Base-by-base conservation (phyloP, 2,329 filamentous ascomycete genomes). In the Neopestalotiopsis sp. region DNA sequence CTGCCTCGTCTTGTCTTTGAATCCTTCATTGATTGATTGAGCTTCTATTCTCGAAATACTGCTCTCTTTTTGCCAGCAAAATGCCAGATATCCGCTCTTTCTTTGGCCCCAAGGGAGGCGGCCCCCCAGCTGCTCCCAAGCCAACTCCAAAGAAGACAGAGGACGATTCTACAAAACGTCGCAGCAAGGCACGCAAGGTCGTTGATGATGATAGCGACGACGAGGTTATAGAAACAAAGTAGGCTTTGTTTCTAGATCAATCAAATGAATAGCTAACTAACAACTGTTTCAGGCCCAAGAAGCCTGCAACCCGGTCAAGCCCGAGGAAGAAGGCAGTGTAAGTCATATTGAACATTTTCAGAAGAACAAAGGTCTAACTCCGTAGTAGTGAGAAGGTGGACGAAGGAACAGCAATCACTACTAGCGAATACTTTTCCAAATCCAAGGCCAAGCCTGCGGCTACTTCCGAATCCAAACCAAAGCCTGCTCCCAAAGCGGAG, bases 71-170 rank as follows among this genome's bases (percentile, higher is more conserved):
- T 14, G 3, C 32, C 14, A 7, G 28, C 32, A 34, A 42, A 71
- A 97, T 97, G 94, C 90, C 94, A 71, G 95, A 98, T 81, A 98
- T 98, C 76, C 89, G 95, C 77, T 94, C 87, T 75, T 98, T 98
- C 82, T 98, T 98, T 84, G 90, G 92, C 67, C 90, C 92, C 70
- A 94, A 94, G 80, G 89, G 89, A 65, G 86, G 88, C 72, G 84
- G 87, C 74, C 82, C 86, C 59, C 82, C 87, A 17, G 45, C 57
- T 34, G 66, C 59, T 64, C 81, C 85, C 62, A 85, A 87, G 74
- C 81, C 84, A 45, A 74, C 81, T 12, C 73, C 81, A 2, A 85
- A 84, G 77, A 84, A 86, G 75, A 78, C 78, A 56, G 84, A 84
- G 68, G 81, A 82, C 65, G 73, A 84, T 14, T 70, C 80, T 63